A percentile compares a stretch with the other conserved stretches of the same genome.
phyloP scores from a whole-genome alignment of 768 basidiomycete genomes.

The Mycena floridula region DNA sequence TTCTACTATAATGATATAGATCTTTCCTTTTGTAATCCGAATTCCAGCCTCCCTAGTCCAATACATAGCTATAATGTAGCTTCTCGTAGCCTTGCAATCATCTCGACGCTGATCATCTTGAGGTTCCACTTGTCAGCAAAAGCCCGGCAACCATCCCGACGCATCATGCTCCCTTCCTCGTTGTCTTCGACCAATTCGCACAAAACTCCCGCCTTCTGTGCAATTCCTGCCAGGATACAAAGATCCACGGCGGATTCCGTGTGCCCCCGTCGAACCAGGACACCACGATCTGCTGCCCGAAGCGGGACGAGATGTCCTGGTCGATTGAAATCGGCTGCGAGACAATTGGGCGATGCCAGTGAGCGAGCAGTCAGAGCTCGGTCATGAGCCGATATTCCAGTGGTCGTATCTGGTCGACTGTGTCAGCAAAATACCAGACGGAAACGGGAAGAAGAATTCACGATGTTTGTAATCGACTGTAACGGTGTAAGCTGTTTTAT shows the following conservation, averaged over 20 bases:
- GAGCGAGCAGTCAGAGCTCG: constrained; percentile 82
- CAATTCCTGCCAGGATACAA: constrained; percentile 63
- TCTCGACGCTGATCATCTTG: constrained; percentile 93
- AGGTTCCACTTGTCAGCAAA: constrained; percentile 90
- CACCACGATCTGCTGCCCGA: constrained; percentile 80
- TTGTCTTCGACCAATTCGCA: constrained; percentile 97
- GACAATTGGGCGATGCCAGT: constrained; percentile 56
- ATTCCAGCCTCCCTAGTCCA: background rate
- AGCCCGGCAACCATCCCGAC: constrained; percentile 84
- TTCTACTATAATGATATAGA: too few relatives aligned
- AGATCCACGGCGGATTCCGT: constrained; percentile 90
- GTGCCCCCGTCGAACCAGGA: constrained; percentile 84
- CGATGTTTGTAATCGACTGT: constrained; percentile 93
- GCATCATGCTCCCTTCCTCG: constrained; percentile 84
- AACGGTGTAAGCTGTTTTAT: constrained; percentile 91
- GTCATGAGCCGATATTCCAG: constrained; percentile 96
- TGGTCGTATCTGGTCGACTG: constrained; percentile 69
- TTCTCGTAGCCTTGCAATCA: constrained; percentile 35
- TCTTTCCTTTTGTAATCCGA: too few relatives aligned
- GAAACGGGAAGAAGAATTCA: constrained; percentile 27
- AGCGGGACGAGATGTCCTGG: constrained; percentile 96
- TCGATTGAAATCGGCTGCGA: constrained; percentile 71
- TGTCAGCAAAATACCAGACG: background rate
- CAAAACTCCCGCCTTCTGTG: constrained; percentile 71
- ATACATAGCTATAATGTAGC: background rate